Evolutionary conservation across 768 basidiomycete genomes (phyloP).

Genomic region (Lentinula raphanica): DNA sequence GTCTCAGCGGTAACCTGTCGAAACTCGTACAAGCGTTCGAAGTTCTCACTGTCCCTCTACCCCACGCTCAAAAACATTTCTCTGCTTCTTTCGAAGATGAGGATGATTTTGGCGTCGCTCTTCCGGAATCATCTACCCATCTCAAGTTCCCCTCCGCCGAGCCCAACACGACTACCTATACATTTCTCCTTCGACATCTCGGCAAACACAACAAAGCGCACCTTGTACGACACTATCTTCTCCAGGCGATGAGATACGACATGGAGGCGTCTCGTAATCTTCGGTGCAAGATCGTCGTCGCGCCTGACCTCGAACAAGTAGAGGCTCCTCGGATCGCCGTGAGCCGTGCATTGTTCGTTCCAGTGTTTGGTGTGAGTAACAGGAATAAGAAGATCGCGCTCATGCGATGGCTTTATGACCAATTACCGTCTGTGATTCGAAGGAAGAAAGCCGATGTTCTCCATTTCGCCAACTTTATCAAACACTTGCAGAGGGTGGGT

Average conservation of each 20-base stretch:
- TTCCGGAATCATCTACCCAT: constrained; percentile 30
- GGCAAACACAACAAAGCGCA: constrained; percentile 38
- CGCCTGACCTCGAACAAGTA: constrained; percentile 28
- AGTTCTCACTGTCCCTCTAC: constrained; percentile 68
- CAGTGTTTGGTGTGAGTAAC: constrained; percentile 56
- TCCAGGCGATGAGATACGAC: constrained; percentile 47
- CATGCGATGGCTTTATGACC: constrained; percentile 53
- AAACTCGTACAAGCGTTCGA: constrained; percentile 75
- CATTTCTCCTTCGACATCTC: constrained; percentile 55
- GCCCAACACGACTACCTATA: constrained; percentile 67
- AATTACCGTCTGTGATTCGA: constrained; percentile 38
- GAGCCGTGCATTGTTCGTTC: constrained; percentile 49
- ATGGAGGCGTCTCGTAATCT: constrained; percentile 25
- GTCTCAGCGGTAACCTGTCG: constrained; percentile 52
- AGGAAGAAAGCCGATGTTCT: constrained; percentile 44
- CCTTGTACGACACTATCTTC: constrained; percentile 63
- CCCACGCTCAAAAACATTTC: constrained; percentile 40
- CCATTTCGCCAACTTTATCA: constrained; percentile 33
- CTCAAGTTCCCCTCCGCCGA: constrained; percentile 27
- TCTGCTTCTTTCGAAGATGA: constrained; percentile 58
- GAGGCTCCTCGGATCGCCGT: constrained; percentile 49
- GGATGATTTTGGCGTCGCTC: constrained; percentile 47
- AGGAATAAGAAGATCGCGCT: constrained; percentile 52
- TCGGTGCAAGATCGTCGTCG: constrained; percentile 26
- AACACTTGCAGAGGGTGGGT: constrained; percentile 16